Conservation (phyloP, 2,329 filamentous ascomycete genomes). For the Hymenotorrendiella dingleyae region DNA sequence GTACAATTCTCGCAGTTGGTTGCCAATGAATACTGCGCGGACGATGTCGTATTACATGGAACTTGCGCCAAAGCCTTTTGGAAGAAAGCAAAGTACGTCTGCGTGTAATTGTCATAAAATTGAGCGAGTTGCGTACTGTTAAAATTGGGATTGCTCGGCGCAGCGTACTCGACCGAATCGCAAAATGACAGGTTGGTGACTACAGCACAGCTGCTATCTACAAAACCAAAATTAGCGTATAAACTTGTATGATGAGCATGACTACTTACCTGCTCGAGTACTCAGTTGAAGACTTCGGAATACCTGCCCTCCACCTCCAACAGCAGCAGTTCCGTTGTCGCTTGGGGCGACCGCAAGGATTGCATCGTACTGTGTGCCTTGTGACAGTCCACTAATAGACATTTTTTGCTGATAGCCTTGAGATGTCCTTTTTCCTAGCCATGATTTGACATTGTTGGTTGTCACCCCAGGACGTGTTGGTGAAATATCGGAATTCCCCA, state of each 20-base stretch:
- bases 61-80: conserved; percentile 76
- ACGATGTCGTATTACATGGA: conserved; percentile 70
- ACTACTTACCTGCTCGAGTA: conserved; percentile 65
- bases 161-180: conserved; percentile 81
- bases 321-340: conserved; percentile 43
- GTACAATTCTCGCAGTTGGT: conserved; percentile 71
- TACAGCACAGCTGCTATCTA: conserved; percentile 76
- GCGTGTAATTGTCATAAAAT: conserved; percentile 75
- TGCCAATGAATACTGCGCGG: conserved; percentile 75
- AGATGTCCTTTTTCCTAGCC: conserved; percentile 63
- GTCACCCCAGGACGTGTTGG: conserved; percentile 42
- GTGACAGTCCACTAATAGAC: conserved; percentile 69
- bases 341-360: conserved; percentile 62
- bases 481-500: conserved; percentile 60
- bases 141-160: conserved; percentile 69
- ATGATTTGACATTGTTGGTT: conserved; percentile 44
- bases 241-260: conserved; percentile 12
- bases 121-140: conserved; percentile 55
- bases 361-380: conserved; percentile 64
- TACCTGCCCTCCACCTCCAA: conserved; percentile 70
- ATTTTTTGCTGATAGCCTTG: conserved; percentile 81
- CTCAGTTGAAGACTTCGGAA: conserved; percentile 67
- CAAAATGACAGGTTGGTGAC: conserved; percentile 87
- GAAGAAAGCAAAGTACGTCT: conserved; percentile 68
- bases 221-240: no score